Percentiles rank a stretch among this genome's conserved stretches.
Conservation (phyloP, 495 filamentous ascomycete genomes). For the Hyphodiscus hymeniophilus region DNA sequence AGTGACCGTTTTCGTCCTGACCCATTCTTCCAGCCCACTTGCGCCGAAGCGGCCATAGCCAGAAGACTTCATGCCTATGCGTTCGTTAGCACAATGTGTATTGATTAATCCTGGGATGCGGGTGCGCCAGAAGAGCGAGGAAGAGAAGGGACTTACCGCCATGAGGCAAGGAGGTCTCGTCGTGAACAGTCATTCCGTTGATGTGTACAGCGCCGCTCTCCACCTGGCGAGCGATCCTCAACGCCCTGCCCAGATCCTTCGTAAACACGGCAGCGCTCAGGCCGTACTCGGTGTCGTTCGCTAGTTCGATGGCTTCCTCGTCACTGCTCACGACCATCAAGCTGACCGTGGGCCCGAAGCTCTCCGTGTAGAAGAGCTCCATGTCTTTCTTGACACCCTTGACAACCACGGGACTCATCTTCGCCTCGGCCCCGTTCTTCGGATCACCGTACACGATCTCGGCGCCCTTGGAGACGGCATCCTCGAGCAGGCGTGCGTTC, state of each 20-base stretch:
- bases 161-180: constrained; percentile 71
- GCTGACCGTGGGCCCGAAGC: constrained; percentile 71
- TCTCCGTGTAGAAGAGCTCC: constrained; percentile 76
- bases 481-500: constrained; percentile 55
- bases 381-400: constrained; percentile 65
- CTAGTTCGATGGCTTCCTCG: constrained; percentile 65
- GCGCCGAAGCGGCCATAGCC: constrained; percentile 63
- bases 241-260: constrained; percentile 61
- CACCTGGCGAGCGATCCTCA: constrained; percentile 66
- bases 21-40: constrained; percentile 60
- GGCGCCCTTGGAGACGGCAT: constrained; percentile 65
- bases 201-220: constrained; percentile 85
- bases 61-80: constrained; percentile 60
- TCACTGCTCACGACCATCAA: constrained; percentile 48
- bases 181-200: constrained; percentile 78
- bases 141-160: constrained; percentile 38
- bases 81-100: neutral
- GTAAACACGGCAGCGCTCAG: constrained; percentile 85
- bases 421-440: constrained; percentile 34
- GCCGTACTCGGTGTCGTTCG: constrained; percentile 78
- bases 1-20: constrained; percentile 78
- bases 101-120: neutral
- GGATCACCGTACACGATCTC: constrained; percentile 52
- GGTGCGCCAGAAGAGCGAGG: neutral
- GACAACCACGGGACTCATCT: constrained; percentile 67